Evolutionary conservation across 495 filamentous ascomycete species (phyloP).

Genomic region (Talaromyces proteolyticus): DNA sequence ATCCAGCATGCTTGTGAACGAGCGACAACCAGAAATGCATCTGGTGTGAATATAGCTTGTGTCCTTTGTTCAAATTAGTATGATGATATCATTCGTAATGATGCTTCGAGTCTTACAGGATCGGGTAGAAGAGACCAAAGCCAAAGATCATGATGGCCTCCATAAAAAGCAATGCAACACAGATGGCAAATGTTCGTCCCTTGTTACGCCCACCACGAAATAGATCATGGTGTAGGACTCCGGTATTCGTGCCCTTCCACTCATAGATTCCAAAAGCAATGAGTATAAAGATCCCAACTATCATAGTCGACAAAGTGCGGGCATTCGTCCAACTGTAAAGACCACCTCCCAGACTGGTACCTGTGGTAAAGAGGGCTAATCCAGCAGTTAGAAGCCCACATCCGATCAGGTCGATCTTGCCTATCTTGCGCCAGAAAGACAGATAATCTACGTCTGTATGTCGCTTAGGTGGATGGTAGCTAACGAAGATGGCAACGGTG

Average conservation of each 20-base stretch:
- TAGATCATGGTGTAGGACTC: background rate
- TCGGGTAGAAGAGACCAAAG: background rate
- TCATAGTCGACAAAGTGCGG: background rate
- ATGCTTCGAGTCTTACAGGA: background rate
- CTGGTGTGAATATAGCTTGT: background rate
- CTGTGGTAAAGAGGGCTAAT: background rate
- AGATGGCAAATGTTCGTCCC: background rate
- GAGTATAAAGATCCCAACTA: background rate
- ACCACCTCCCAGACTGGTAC: background rate
- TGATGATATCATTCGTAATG: background rate
- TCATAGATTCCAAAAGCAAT: background rate
- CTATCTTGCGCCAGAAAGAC: background rate
- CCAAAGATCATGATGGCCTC: background rate
- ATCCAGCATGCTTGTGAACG: background rate
- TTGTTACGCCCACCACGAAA: background rate
- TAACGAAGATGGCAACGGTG: background rate
- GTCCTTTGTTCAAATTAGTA: background rate
- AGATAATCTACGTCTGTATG: background rate
- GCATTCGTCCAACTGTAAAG: background rate
- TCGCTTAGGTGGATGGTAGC: background rate
- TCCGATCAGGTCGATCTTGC: background rate
- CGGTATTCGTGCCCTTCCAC: background rate
- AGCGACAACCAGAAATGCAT: background rate
- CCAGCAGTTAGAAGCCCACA: background rate
- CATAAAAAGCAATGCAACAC: background rate